These are phyloP conservation scores for Nicotiana sylvestris DNA, from an alignment of 257 asterid species.

Conservation along the genomic window DNA sequence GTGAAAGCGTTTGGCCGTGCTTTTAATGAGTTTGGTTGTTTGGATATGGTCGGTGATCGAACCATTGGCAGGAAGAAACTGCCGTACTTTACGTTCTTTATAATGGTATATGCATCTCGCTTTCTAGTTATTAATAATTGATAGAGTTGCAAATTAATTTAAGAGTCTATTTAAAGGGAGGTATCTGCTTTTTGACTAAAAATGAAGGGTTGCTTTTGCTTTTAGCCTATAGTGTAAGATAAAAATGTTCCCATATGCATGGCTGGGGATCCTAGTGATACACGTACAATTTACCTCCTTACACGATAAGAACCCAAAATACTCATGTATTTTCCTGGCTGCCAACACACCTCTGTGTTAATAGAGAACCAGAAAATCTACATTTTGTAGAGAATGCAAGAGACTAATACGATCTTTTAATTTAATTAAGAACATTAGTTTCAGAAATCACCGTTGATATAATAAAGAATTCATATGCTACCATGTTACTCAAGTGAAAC, in stretches of 20 bases:
- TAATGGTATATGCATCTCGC: background rate
- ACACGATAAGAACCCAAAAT: too few species aligned
- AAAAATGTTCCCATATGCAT: background rate
- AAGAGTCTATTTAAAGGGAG: background rate
- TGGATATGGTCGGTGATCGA: constrained; percentile 5
- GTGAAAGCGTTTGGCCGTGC: background rate
- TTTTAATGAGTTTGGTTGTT: background rate
- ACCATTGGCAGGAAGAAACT: constrained; percentile 3
- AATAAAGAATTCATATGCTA: too few species aligned
- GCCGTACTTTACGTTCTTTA: background rate
- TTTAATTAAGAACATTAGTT: too few species aligned
- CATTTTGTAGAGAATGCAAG: too few species aligned
- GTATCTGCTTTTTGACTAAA: background rate
- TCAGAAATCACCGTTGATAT: too few species aligned
- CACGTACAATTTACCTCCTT: too few species aligned
- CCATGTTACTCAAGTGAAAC: too few species aligned
- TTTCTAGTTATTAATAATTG: background rate
- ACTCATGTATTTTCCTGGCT: too few species aligned
- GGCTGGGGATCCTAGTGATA: too few species aligned
- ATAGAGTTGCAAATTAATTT: background rate
- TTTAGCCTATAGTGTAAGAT: background rate
- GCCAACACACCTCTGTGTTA: too few species aligned
- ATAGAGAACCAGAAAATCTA: too few species aligned
- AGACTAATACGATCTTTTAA: too few species aligned
- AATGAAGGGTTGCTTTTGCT: background rate